Conservation (phyloP, 2,329 filamentous ascomycete species). For the Chrysosporium queenslandicum region DNA sequence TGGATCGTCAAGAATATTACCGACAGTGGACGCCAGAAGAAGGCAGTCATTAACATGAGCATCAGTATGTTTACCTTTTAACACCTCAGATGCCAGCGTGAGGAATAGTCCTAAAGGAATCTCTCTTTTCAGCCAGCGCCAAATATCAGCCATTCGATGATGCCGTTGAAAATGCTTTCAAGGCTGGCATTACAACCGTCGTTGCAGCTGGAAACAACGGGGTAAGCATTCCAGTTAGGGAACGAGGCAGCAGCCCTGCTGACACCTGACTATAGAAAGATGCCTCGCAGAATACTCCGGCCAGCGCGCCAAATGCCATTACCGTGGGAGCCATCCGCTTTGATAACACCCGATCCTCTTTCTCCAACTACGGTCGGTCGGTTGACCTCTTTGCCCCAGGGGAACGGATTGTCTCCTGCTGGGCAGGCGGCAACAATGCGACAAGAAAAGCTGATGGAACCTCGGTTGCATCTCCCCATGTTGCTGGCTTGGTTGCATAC, state of each 20-base stretch:
- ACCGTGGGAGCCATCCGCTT: constrained; percentile 33
- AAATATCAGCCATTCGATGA: constrained; percentile 13
- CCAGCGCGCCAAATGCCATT: constrained; percentile 30
- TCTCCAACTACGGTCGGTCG: constrained; percentile 37
- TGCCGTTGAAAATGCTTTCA: constrained; percentile 12
- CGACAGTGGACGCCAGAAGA: constrained; percentile 6
- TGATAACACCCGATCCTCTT: constrained; percentile 28
- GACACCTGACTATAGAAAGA: constrained; percentile 15
- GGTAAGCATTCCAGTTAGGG: background rate
- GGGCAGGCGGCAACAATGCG: constrained; percentile 34
- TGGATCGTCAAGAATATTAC: constrained; percentile 14
- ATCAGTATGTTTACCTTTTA: constrained; percentile 7
- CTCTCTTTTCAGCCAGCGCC: constrained; percentile 1
- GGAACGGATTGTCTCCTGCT: constrained; percentile 42
- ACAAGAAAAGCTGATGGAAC: constrained; percentile 37
- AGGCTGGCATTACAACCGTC: constrained; percentile 12
- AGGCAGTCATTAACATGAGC: constrained; percentile 13
- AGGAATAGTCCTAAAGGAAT: background rate
- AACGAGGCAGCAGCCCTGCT: background rate
- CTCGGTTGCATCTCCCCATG: constrained; percentile 34
- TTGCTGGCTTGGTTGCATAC: constrained; percentile 47
- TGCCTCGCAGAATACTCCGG: constrained; percentile 30
- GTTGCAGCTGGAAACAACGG: constrained; percentile 13
- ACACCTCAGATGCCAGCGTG: background rate
- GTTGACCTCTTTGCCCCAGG: constrained; percentile 51